phyloP scores from a whole-genome alignment of 2,329 filamentous ascomycete genomes.

The Alternaria arbusti region DNA sequence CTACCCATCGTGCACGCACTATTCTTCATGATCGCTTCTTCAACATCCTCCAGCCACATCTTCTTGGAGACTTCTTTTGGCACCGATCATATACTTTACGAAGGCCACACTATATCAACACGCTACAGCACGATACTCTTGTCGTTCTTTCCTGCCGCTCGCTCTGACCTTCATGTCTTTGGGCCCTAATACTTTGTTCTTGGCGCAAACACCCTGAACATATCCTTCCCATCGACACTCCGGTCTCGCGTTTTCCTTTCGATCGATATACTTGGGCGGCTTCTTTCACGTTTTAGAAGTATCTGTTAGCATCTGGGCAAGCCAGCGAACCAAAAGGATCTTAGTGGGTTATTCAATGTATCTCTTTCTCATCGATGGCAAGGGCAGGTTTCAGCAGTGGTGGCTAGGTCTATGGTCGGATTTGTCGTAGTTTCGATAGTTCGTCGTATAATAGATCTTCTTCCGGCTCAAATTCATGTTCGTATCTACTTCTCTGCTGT shows the following conservation, averaged over 20 bases:
- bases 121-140: slow-evolving; percentile 9
- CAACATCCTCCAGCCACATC: slow-evolving; percentile 32
- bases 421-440: slow-evolving; percentile 36
- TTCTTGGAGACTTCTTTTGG: slow-evolving; percentile 26
- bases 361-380: slow-evolving; percentile 34
- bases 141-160: slow-evolving; percentile 25
- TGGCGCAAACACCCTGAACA: slow-evolving; percentile 22
- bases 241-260: slow-evolving; percentile 15
- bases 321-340: slow-evolving; percentile 22
- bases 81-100: slow-evolving; percentile 23
- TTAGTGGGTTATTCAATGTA: slow-evolving; percentile 33
- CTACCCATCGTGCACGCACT: slow-evolving; percentile 29
- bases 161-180: slow-evolving; percentile 14
- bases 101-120: slow-evolving; percentile 18
- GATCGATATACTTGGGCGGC: slow-evolving; percentile 15
- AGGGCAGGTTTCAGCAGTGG: slow-evolving; percentile 28
- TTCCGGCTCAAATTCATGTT: background rate
- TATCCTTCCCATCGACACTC: slow-evolving; percentile 26
- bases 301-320: slow-evolving; percentile 37
- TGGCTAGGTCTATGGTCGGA: slow-evolving; percentile 28
- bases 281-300: slow-evolving; percentile 31
- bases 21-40: slow-evolving; percentile 41
- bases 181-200: slow-evolving; percentile 29
- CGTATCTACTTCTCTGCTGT: background rate
- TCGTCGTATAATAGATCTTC: slow-evolving; percentile 33